Evolutionary conservation across 169 alveolate genomes (phyloP).

Genomic region (Babesia bovis): DNA sequence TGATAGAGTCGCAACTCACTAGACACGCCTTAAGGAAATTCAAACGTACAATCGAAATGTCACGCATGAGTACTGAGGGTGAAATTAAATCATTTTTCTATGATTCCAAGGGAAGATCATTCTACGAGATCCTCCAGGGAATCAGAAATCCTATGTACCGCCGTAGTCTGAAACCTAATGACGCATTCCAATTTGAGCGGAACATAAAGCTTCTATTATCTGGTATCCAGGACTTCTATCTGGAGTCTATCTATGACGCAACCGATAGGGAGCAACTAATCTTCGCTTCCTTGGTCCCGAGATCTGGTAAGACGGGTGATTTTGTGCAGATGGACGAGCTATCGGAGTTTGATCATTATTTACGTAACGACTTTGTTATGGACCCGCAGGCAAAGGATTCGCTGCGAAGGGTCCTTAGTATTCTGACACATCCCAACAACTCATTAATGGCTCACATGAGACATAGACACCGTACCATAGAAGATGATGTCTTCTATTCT

Average conservation of each 20-base stretch:
- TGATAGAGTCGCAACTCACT: constrained; percentile 26
- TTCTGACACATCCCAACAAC: constrained; percentile 53
- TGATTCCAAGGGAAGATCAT: constrained; percentile 30
- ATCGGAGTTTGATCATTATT: constrained; percentile 5
- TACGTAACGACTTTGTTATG: constrained; percentile 46
- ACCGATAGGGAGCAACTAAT: constrained; percentile 35
- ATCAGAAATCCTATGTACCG: constrained; percentile 28
- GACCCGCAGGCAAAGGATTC: constrained; percentile 30
- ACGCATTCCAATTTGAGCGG: constrained; percentile 47
- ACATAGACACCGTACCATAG: constrained; percentile 54
- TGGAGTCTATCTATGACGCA: constrained; percentile 47
- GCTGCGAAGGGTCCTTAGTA: constrained; percentile 5
- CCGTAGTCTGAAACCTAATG: constrained; percentile 49
- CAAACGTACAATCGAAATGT: constrained; percentile 25
- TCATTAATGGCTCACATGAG: constrained; percentile 53
- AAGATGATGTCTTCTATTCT: constrained; percentile 54
- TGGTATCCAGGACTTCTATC: constrained; percentile 36
- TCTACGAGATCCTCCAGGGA: constrained; percentile 29
- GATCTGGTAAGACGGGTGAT: constrained; percentile 19
- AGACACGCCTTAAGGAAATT: constrained; percentile 3
- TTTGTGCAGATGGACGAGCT: constrained; percentile 48
- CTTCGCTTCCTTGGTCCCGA: constrained; percentile 59
- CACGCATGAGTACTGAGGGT: constrained; percentile 27
- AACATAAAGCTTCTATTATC: constrained; percentile 39
- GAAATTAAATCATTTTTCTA: constrained; percentile 29